Conservation (phyloP, 164 flowering plant genomes). For the Piper betle region DNA sequence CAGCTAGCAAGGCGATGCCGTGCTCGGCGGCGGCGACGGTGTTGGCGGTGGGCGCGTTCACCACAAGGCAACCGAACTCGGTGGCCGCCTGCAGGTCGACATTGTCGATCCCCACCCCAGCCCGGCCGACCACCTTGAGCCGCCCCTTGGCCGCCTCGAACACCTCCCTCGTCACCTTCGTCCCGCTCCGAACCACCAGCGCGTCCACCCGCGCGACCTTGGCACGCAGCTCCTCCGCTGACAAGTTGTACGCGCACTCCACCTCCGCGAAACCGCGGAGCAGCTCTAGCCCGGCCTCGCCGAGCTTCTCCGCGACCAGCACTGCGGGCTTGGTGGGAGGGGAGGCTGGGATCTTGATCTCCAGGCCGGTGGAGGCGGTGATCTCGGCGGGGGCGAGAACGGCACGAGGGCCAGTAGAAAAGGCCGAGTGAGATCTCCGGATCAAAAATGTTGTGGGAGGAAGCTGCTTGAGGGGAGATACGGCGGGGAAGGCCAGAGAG, state of each 20-base stretch:
- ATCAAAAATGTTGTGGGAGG: constrained; percentile 1
- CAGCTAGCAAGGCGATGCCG: constrained; percentile 67
- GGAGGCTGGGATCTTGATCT: constrained; percentile 2
- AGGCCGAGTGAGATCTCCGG: constrained; percentile 2
- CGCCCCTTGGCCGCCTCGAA: constrained; percentile 68
- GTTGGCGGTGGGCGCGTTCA: constrained; percentile 92
- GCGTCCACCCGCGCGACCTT: constrained; percentile 68
- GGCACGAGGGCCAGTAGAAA: constrained; percentile 3
- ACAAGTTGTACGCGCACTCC: constrained; percentile 50
- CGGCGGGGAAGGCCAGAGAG: neutral
- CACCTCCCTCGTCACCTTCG: constrained; percentile 70
- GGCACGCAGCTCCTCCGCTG: constrained; percentile 47
- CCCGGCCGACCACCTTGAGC: constrained; percentile 87
- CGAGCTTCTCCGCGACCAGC: constrained; percentile 83
- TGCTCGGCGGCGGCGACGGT: constrained; percentile 95
- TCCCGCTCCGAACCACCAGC: constrained; percentile 85
- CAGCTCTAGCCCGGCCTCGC: constrained; percentile 61
- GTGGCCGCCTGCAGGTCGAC: constrained; percentile 96
- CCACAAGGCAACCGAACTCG: constrained; percentile 79
- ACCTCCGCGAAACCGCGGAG: constrained; percentile 47
- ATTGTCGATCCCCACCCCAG: constrained; percentile 93
- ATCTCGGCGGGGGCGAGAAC: neutral
- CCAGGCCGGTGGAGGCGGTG: neutral
- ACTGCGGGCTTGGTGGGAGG: constrained; percentile 36
- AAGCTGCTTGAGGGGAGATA: neutral